Conservation (phyloP, 1,284 basidiomycete genomes). For the Trichosporon sp. region DNA sequence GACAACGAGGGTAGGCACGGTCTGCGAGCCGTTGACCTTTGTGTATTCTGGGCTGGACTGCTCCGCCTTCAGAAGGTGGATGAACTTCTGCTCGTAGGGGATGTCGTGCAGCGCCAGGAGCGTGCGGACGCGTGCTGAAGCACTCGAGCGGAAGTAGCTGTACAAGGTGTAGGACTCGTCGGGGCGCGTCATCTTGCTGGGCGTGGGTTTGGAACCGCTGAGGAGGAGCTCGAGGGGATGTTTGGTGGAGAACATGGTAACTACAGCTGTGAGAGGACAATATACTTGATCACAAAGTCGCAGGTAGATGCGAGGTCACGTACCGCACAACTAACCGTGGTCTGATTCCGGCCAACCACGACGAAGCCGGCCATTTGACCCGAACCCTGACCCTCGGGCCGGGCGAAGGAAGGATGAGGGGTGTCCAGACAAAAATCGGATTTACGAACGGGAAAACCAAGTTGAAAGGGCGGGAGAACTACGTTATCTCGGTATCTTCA, state of each 20-base stretch:
- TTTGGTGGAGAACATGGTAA: too few relatives aligned
- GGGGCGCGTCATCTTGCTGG: background rate
- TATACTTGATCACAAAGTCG: too few relatives aligned
- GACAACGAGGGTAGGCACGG: conserved; percentile 13
- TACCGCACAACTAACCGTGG: too few relatives aligned
- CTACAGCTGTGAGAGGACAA: background rate
- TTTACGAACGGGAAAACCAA: background rate
- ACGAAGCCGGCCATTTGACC: too few relatives aligned
- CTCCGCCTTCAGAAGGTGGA: conserved; percentile 16
- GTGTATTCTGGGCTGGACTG: conserved; percentile 9
- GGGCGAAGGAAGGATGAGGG: background rate
- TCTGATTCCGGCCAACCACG: background rate
- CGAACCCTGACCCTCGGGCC: too few relatives aligned
- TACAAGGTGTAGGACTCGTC: conserved; percentile 13
- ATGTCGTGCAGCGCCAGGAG: conserved; percentile 13
- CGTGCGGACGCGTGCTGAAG: conserved; percentile 18
- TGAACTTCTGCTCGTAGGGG: conserved; percentile 1
- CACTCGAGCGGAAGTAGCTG: conserved; percentile 19
- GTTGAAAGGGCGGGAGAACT: background rate
- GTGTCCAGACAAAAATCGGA: too few relatives aligned
- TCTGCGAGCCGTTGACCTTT: conserved; percentile 7
- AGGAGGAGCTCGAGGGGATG: background rate
- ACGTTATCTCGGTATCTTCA: background rate
- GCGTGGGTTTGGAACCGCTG: background rate
- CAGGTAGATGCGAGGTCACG: too few relatives aligned